phyloP scores from a whole-genome alignment of 2,329 filamentous ascomycete species.

The Verticillium zaregamsianum region DNA sequence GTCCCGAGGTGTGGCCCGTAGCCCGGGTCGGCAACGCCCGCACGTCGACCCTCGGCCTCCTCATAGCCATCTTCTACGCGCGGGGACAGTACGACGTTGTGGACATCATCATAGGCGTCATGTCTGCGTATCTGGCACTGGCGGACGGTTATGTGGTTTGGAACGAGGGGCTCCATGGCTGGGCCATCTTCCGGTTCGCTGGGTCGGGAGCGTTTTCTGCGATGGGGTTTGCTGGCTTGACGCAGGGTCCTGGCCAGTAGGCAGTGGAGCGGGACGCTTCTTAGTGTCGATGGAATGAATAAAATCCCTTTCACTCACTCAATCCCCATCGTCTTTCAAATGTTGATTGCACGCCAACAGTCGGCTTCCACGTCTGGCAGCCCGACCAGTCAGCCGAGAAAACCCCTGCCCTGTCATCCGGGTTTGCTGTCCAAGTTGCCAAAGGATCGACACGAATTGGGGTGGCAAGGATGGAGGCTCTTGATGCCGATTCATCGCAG shows the following conservation, averaged over 20 bases:
- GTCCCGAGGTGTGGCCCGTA: slow-evolving; percentile 13
- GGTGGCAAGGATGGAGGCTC: background rate
- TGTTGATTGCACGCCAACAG: too few species aligned
- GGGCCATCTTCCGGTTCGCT: slow-evolving; percentile 11
- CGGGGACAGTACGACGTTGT: slow-evolving; percentile 14
- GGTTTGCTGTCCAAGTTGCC: background rate
- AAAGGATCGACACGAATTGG: background rate
- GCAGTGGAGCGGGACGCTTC: background rate
- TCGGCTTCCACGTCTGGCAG: background rate
- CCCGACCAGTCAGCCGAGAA: background rate
- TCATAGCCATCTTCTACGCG: slow-evolving; percentile 15
- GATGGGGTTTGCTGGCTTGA: slow-evolving; percentile 7
- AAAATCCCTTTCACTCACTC: too few species aligned
- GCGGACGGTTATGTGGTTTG: slow-evolving; percentile 12
- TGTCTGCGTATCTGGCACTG: slow-evolving; percentile 11
- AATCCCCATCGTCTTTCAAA: too few species aligned
- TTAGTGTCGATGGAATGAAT: background rate
- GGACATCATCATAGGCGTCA: slow-evolving; percentile 13
- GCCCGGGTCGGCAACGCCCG: slow-evolving; percentile 15
- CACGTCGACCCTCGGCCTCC: slow-evolving; percentile 13
- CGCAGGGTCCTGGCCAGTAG: slow-evolving; percentile 2
- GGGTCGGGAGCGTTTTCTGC: slow-evolving; percentile 12
- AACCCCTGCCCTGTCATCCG: background rate
- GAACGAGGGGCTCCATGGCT: slow-evolving; percentile 9
- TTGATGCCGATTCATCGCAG: background rate